Percentiles rank a stretch among this genome's conserved stretches.
These are phyloP conservation scores for Penicillium sp. DNA, from an alignment of 2,329 filamentous ascomycete genomes.

Conservation along the genomic window DNA sequence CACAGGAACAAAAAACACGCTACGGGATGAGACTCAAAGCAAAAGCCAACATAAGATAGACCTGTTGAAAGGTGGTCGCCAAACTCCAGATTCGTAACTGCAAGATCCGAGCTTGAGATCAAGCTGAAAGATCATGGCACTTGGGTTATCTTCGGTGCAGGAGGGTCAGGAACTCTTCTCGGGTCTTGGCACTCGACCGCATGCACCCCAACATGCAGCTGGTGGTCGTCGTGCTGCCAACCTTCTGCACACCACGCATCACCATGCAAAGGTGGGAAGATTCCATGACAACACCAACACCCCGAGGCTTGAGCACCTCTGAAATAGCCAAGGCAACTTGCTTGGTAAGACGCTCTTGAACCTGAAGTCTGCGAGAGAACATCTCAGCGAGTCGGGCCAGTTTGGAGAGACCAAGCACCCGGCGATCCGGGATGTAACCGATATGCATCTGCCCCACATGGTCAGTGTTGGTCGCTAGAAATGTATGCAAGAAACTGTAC, in stretches of 20 bases:
- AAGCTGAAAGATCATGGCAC: conserved; percentile 18
- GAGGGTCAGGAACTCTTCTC: conserved; percentile 91
- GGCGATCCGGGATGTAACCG: conserved; percentile 87
- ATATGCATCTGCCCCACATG: conserved; percentile 78
- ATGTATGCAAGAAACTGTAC: conserved; percentile 47
- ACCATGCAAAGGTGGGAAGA: conserved; percentile 97
- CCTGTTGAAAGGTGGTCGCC: conserved; percentile 44
- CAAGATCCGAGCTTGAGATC: conserved; percentile 24
- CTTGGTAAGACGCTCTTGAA: conserved; percentile 93
- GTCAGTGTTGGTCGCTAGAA: conserved; percentile 11
- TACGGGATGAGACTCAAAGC: conserved; percentile 14
- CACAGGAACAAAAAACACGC: conserved; percentile 20
- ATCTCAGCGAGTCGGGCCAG: conserved; percentile 94
- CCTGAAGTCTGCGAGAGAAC: conserved; percentile 89
- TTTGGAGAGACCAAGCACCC: conserved; percentile 93
- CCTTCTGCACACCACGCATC: conserved; percentile 97
- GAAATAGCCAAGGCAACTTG: conserved; percentile 93
- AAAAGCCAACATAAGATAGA: conserved; percentile 29
- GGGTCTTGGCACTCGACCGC: conserved; percentile 84
- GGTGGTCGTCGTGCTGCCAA: conserved; percentile 79
- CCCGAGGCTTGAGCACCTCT: conserved; percentile 88
- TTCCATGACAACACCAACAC: conserved; percentile 96
- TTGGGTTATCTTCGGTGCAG: conserved; percentile 53
- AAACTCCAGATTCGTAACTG: conserved; percentile 37
- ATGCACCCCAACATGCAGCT: conserved; percentile 98